Evolutionary conservation across 176 grass and related monocot genomes (phyloP).

Genomic region (Musa schizocarpa): DNA sequence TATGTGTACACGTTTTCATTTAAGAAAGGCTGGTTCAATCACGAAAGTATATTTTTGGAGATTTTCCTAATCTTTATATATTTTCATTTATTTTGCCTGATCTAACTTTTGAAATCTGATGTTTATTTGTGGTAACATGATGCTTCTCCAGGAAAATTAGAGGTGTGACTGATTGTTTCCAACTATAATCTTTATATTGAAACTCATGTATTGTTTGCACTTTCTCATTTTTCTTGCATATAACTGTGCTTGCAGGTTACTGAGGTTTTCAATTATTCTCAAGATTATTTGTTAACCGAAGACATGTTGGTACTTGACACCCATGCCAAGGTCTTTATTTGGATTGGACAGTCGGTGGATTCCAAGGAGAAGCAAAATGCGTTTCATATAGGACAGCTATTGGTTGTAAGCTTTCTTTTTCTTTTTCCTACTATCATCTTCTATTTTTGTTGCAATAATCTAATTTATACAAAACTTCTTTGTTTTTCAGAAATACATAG

Average conservation of each 20-base stretch:
- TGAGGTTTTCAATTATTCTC: slow-evolving; percentile 93
- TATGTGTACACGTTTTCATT: slow-evolving; percentile 51
- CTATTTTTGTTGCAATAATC: background rate
- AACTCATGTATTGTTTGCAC: slow-evolving; percentile 3
- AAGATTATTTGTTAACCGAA: slow-evolving; percentile 98
- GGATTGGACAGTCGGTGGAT: slow-evolving; percentile 81
- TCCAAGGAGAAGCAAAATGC: slow-evolving; percentile 19
- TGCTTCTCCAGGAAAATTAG: slow-evolving; percentile 57
- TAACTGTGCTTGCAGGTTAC: slow-evolving; percentile 36
- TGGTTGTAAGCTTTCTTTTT: background rate
- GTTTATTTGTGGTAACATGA: slow-evolving; percentile 17
- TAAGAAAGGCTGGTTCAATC: slow-evolving; percentile 56
- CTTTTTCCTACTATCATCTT: background rate
- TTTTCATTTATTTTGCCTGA: slow-evolving; percentile 26
- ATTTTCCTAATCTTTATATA: slow-evolving; percentile 18
- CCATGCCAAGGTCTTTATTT: slow-evolving; percentile 78
- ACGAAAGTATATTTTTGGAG: slow-evolving; percentile 11
- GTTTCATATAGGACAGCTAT: slow-evolving; percentile 14
- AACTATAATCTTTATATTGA: slow-evolving; percentile 16
- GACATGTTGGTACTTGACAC: slow-evolving; percentile 91
- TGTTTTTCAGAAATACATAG: slow-evolving; percentile 74
- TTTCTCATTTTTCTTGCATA: slow-evolving; percentile 12
- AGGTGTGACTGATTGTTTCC: slow-evolving; percentile 41
- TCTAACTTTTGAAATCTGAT: slow-evolving; percentile 18
- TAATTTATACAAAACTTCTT: background rate